These are phyloP conservation scores for Eurotiales sp. DNA, from an alignment of 2,329 filamentous ascomycete species.

Conservation along the genomic window DNA sequence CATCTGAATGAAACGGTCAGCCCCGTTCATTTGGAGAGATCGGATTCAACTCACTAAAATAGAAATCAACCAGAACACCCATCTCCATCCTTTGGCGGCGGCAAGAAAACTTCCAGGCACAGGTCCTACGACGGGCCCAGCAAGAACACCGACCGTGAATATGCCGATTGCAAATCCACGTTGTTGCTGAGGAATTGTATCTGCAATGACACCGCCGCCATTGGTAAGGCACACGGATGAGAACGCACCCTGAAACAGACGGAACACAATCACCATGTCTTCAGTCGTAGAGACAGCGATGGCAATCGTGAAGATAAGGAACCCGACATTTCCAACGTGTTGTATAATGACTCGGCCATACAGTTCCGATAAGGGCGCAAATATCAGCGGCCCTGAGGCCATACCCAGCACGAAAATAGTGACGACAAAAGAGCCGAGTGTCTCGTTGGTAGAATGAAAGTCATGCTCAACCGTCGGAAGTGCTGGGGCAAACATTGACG, in stretches of 20 bases:
- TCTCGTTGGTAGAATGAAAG: not conserved
- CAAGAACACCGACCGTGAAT: conserved; percentile 32
- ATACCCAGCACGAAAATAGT: conserved; percentile 58
- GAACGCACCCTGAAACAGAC: conserved; percentile 60
- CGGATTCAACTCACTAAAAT: conserved; percentile 22
- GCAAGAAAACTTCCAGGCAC: conserved; percentile 37
- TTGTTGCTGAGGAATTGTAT: conserved; percentile 34
- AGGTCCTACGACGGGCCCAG: conserved; percentile 28
- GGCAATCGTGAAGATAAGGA: conserved; percentile 60
- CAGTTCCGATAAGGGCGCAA: conserved; percentile 58
- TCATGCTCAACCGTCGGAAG: not conserved
- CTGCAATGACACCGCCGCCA: conserved; percentile 37
- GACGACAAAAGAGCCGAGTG: conserved; percentile 1
- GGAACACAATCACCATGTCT: conserved; percentile 55
- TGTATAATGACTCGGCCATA: conserved; percentile 55
- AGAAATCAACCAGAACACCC: conserved; percentile 40
- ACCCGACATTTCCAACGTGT: conserved; percentile 54
- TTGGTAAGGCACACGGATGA: conserved; percentile 58
- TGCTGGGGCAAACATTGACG: conserved; percentile 1
- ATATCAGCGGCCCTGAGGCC: conserved; percentile 56
- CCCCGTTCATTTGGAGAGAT: not conserved
- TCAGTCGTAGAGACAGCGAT: conserved; percentile 59
- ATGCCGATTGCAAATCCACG: conserved; percentile 36
- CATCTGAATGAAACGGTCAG: conserved; percentile 26
- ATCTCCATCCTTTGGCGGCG: conserved; percentile 39